Percentiles rank a stretch among this genome's conserved stretches.
phyloP scores from a whole-genome alignment of 768 basidiomycete species.

The Lactarius indigo region DNA sequence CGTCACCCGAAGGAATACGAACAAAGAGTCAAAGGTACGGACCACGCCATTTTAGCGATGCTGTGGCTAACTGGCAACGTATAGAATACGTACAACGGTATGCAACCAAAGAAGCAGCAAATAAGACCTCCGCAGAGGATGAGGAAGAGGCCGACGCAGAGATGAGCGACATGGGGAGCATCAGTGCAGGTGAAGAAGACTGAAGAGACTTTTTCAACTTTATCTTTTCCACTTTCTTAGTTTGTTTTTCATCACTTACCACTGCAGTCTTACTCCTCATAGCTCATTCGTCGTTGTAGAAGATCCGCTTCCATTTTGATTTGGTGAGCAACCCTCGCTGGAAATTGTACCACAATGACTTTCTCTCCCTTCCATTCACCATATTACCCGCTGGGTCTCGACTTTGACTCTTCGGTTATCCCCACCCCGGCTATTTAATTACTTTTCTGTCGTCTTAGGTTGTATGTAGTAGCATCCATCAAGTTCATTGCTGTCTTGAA shows the following conservation, averaged over 20 bases:
- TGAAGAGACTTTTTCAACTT: neutral
- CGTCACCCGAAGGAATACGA: slow-evolving; percentile 97
- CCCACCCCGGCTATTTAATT: slow-evolving; percentile 7
- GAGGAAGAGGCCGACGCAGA: slow-evolving; percentile 74
- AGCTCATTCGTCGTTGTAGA: slow-evolving; percentile 4
- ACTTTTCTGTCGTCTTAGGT: neutral
- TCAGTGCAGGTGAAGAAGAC: slow-evolving; percentile 62
- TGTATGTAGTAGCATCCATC: slow-evolving; percentile 17
- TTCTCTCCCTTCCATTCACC: neutral
- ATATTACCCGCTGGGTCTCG: slow-evolving; percentile 8
- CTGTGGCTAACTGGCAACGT: slow-evolving; percentile 1
- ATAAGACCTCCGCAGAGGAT: slow-evolving; percentile 65
- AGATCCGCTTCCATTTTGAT: slow-evolving; percentile 9
- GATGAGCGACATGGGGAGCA: slow-evolving; percentile 85
- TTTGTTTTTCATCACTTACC: slow-evolving; percentile 2
- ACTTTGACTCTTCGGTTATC: slow-evolving; percentile 10
- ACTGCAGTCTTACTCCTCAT: slow-evolving; percentile 1
- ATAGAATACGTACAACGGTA: slow-evolving; percentile 94
- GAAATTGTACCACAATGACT: slow-evolving; percentile 1
- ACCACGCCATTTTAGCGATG: neutral
- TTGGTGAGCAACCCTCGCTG: neutral
- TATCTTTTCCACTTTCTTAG: neutral
- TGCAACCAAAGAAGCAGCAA: slow-evolving; percentile 87
- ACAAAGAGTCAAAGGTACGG: slow-evolving; percentile 82
- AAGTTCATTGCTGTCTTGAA: slow-evolving; percentile 11